Evolutionary conservation across 176 grass and related monocot genomes (phyloP), one percentile per base, ranked within the genome.

Genomic region (Phoenix dactylifera): DNA sequence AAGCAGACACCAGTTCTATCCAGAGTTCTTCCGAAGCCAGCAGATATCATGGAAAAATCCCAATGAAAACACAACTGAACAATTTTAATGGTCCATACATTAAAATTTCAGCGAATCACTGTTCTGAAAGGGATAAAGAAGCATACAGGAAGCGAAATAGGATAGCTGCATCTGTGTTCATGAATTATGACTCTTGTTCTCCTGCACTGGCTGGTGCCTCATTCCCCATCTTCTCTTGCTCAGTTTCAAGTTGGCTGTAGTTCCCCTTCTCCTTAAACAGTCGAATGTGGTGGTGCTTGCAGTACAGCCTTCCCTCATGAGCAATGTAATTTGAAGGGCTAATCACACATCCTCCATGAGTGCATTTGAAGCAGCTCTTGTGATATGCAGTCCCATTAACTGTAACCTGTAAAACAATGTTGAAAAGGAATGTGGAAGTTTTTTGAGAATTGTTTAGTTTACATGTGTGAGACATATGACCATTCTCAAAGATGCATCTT

Each of bases 361-460:
- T 80, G 67, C 93, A 98, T 60, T 98, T 98, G 84, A 98, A 98
- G 88, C 93, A 98, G 80, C 87, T 83, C 71, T 86, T 98, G 79
- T 92, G 93, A 24, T 98, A 98, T 78, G 84, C 81, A 2, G 79
- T 88, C 12, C 69, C 65, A 24, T 98, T 88, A 12, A 98, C 93
- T 44, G 84, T 98, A 26, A 98, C 88, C 93, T 98, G 72, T 55
- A 77, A 26, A 50, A 15, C 32, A 32, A 39, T 7, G 39, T 56
- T 20, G 28, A 19, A 63, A 44, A 44, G 10, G 35, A 2, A 6
- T 44, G 35, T 44, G 35, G 35, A 44, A 44, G 35, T 44, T 9
- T 14, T 44, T 14, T 44, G 10, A 44, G 35, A 44, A 44, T 12
- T 44, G 2, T 44, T 12, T 44, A 44, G 2, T 10, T 0, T 44